A percentile compares a stretch with the other conserved stretches of the same genome.
Conservation (phyloP, 2,329 filamentous ascomycete genomes). For the Trichophyton mentagrophytes region DNA sequence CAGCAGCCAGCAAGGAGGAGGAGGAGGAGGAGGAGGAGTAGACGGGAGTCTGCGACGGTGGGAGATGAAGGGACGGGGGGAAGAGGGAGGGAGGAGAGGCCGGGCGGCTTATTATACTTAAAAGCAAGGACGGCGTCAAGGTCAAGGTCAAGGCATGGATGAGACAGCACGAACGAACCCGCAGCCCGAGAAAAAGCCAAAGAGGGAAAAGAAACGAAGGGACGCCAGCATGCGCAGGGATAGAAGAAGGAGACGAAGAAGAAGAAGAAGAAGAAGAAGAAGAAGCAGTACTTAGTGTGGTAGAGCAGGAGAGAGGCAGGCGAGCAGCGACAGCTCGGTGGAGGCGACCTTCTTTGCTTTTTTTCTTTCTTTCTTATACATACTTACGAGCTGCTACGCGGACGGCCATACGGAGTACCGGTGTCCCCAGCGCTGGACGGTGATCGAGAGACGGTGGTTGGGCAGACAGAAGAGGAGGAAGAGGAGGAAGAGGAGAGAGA, state of each 20-base stretch:
- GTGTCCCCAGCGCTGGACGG: not conserved
- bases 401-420: not conserved
- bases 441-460: too few species aligned
- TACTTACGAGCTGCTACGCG: not conserved
- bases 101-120: not conserved
- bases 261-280: not conserved
- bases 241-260: not conserved
- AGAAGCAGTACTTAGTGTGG: too few species aligned
- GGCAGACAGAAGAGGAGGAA: too few species aligned
- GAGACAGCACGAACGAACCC: too few species aligned
- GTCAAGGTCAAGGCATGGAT: too few species aligned
- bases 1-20: not conserved
- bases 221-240: too few species aligned
- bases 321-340: not conserved
- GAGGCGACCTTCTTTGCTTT: not conserved
- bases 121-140: too few species aligned
- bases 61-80: not conserved
- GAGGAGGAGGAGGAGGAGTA: not conserved
- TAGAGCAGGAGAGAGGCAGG: too few species aligned
- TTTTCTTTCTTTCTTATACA: not conserved
- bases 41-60: not conserved
- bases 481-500: too few species aligned
- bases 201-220: not conserved
- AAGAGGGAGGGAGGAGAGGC: not conserved
- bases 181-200: not conserved